Evolutionary conservation across 2,329 filamentous ascomycete species (phyloP).

Genomic region (Beauveria medogensis): DNA sequence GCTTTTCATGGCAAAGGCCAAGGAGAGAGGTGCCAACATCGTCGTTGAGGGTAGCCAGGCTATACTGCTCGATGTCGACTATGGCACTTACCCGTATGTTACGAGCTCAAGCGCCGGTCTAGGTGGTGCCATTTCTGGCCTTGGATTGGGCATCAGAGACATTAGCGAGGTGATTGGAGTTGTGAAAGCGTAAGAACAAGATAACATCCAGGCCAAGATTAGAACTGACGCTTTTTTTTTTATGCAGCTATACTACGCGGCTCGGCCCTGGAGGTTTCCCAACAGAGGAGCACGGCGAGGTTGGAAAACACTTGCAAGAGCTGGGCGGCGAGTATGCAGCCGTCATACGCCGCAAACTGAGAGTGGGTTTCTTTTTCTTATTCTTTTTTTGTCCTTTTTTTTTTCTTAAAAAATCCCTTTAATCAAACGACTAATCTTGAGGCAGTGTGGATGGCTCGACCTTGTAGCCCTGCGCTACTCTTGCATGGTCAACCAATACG

Average conservation of each 20-base stretch:
- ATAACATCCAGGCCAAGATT: neutral
- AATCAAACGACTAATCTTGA: slow-evolving; percentile 19
- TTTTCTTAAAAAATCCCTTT: neutral
- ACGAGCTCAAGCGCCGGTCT: slow-evolving; percentile 21
- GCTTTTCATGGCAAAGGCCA: neutral
- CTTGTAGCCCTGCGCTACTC: slow-evolving; percentile 59
- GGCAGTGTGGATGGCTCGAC: slow-evolving; percentile 34
- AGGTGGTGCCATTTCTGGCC: slow-evolving; percentile 20
- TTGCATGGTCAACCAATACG: slow-evolving; percentile 53
- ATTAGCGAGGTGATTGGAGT: slow-evolving; percentile 54
- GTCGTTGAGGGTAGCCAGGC: slow-evolving; percentile 4
- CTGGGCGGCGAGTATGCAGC: slow-evolving; percentile 1
- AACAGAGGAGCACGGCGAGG: slow-evolving; percentile 42
- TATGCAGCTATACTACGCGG: slow-evolving; percentile 44
- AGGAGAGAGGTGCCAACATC: neutral
- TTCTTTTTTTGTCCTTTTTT: neutral
- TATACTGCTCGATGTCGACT: slow-evolving; percentile 17
- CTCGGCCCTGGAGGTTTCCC: slow-evolving; percentile 56
- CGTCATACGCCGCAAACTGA: neutral
- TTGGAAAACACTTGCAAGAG: slow-evolving; percentile 29
- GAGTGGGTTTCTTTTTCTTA: slow-evolving; percentile 6
- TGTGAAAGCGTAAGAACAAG: slow-evolving; percentile 38
- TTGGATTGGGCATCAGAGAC: slow-evolving; percentile 40
- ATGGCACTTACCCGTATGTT: slow-evolving; percentile 18
- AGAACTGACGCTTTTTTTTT: neutral